Base-by-base conservation (phyloP, 805 yeast species). In the Pichia nanzhaoensis region DNA sequence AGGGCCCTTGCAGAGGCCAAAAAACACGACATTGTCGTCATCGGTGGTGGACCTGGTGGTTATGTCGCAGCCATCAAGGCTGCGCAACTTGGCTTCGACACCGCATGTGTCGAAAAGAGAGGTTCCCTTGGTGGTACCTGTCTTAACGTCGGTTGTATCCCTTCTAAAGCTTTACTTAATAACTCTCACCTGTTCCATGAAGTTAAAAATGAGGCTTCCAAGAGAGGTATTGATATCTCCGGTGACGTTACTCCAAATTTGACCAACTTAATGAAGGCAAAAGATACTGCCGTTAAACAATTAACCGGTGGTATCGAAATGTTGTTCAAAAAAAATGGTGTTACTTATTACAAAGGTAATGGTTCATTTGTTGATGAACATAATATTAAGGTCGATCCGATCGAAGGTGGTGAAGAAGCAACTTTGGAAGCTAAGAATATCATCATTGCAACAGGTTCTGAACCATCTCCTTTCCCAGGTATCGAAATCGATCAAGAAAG, bases 1-100 rank as follows among this genome's bases (percentile, higher is more conserved):
- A 50, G 47, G 60, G 65, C 14, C 49, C 59, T 12, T 59, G 64
- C 41, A 55, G 64, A 54, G 44, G 53, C 65, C 33, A 60, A 60
- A 58, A 82, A 82, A 61, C 93, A 87, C 64, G 98, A 93, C 61
- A 78, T 93, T 45, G 95, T 91, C 45, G 87, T 93, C 57, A 84
- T 93, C 61, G 99, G 99, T 56, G 98, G 97, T 59, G 99, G 99
- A 48, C 99, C 99, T 56, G 99, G 98, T 68, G 99, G 99, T 51
- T 93, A 93, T 67, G 93, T 93, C 58, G 98, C 97, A 45, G 99
- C 99, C 60, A 93, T 93, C 67, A 91, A 88, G 69, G 96, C 96
- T 49, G 99, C 99, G 41, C 99, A 93, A 74, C 75, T 90, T 50
- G 97, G 97, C 35, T 77, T 74, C 58, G 82, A 90, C 68, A 88